These are phyloP conservation scores for Penicillium sp. DNA, from an alignment of 2,329 filamentous ascomycete genomes.

Conservation along the genomic window DNA sequence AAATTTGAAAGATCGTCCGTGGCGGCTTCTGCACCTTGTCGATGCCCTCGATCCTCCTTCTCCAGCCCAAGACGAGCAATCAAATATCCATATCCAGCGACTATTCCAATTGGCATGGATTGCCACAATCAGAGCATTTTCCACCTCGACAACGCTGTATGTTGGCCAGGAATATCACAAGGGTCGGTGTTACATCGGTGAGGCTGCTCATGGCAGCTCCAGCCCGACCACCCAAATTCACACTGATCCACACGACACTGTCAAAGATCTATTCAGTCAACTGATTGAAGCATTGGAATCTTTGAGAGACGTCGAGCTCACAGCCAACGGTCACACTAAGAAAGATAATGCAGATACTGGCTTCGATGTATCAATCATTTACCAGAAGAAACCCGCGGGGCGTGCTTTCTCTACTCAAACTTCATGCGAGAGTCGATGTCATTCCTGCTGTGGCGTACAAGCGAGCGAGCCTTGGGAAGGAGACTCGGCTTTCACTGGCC, in stretches of 20 bases:
- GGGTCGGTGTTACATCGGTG: conserved; percentile 12
- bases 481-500: background rate
- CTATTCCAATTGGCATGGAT: conserved; percentile 18
- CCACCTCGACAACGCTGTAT: conserved; percentile 10
- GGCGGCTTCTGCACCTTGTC: conserved; percentile 7
- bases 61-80: background rate
- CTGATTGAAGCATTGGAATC: background rate
- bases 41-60: conserved; percentile 5
- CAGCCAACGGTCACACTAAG: background rate
- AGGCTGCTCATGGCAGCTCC: background rate
- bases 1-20: background rate
- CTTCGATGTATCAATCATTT: conserved; percentile 6
- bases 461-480: background rate
- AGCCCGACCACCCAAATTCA: conserved; percentile 9
- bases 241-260: conserved; percentile 10
- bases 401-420: background rate
- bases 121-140: conserved; percentile 4
- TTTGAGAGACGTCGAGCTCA: background rate
- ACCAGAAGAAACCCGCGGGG: conserved; percentile 4
- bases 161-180: conserved; percentile 10
- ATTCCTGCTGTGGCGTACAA: conserved; percentile 4
- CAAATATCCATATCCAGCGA: conserved; percentile 15
- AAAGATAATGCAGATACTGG: background rate
- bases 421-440: background rate
- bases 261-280: conserved; percentile 8